These are phyloP conservation scores for Penicillium sp. DNA, from an alignment of 2,329 filamentous ascomycete species.

Conservation along the genomic window DNA sequence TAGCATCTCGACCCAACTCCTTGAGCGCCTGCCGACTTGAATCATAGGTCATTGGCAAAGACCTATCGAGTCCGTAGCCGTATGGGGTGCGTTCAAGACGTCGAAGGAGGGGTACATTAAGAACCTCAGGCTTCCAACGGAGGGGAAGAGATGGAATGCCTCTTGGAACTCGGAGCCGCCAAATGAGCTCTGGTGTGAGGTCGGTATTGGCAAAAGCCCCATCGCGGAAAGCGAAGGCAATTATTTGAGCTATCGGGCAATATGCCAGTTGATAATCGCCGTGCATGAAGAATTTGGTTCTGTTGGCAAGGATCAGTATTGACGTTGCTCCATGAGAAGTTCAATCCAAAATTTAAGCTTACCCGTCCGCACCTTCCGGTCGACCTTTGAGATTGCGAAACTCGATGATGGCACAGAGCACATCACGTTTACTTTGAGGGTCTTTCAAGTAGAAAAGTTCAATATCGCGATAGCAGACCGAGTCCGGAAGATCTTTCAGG, in stretches of 20 bases:
- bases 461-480: not conserved
- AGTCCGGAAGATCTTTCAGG: conserved; percentile 15
- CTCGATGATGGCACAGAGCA: conserved; percentile 29
- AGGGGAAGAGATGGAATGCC: conserved; percentile 20
- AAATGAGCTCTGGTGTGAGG: conserved; percentile 29
- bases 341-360: conserved; percentile 12
- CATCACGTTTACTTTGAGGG: conserved; percentile 22
- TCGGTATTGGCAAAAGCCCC: conserved; percentile 25
- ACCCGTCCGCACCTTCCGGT: conserved; percentile 26
- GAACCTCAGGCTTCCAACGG: conserved; percentile 23
- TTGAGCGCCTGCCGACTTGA: conserved; percentile 25
- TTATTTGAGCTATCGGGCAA: conserved; percentile 28
- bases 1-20: conserved; percentile 27
- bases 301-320: conserved; percentile 12
- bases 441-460: conserved; percentile 28
- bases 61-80: conserved; percentile 25
- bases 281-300: conserved; percentile 34
- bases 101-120: conserved; percentile 28
- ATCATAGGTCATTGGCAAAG: conserved; percentile 30
- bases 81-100: conserved; percentile 23
- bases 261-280: conserved; percentile 32
- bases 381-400: conserved; percentile 30
- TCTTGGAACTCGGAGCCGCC: conserved; percentile 24
- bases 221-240: conserved; percentile 27
- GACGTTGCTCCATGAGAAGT: conserved; percentile 4